phyloP scores from a whole-genome alignment of 2,329 filamentous ascomycete genomes.

The Diaporthe nobilis region DNA sequence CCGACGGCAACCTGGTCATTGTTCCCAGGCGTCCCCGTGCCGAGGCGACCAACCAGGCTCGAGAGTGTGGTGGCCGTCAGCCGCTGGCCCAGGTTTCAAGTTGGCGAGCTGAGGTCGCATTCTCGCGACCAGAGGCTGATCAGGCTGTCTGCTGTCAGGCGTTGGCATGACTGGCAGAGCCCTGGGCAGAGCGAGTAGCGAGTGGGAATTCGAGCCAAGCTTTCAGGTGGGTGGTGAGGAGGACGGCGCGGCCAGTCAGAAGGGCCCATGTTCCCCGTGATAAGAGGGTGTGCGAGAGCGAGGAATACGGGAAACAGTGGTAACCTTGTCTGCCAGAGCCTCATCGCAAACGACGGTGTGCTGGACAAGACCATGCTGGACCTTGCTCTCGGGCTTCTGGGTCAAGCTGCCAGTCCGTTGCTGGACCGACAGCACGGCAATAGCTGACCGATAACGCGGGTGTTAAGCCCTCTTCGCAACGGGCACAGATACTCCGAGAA shows the following conservation, averaged over 20 bases:
- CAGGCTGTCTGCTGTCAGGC: slow-evolving; percentile 14
- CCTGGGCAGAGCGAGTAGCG: background rate
- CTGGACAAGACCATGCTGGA: background rate
- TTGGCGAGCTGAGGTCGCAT: slow-evolving; percentile 33
- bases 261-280: background rate
- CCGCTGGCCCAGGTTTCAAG: slow-evolving; percentile 32
- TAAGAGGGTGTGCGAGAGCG: background rate
- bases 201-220: slow-evolving; percentile 14
- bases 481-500: slow-evolving; percentile 28
- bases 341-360: slow-evolving; percentile 21
- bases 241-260: slow-evolving; percentile 14
- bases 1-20: background rate
- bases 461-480: background rate
- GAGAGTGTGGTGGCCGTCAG: slow-evolving; percentile 20
- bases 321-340: slow-evolving; percentile 31
- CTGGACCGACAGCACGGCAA: background rate
- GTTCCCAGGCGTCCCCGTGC: background rate
- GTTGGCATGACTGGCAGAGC: background rate
- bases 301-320: background rate
- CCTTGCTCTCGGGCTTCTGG: slow-evolving; percentile 7
- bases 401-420: slow-evolving; percentile 13
- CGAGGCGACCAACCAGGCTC: slow-evolving; percentile 22
- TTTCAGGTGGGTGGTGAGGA: slow-evolving; percentile 2
- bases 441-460: background rate
- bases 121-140: slow-evolving; percentile 21